Base-by-base conservation (phyloP, 148 eudicot species). In the Drosera capensis region DNA sequence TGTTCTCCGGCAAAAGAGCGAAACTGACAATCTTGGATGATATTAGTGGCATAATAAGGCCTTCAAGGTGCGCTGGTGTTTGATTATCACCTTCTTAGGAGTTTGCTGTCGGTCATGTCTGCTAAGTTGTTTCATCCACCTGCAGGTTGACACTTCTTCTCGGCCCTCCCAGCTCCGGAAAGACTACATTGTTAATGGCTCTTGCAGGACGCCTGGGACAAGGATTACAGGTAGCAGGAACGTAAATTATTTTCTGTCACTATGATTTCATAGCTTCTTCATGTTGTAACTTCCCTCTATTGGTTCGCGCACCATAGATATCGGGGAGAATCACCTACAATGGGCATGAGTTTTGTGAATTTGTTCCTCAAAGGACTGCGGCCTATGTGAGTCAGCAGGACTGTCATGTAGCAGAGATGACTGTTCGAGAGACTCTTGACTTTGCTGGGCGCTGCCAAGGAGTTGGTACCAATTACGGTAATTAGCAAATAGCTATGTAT, bases 141-240 rank as follows among this genome's bases (percentile, higher is more conserved):
- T 68, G 56, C 56, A 90, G 99, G 60, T 74, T 90, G 64, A 90
- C 95, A 28, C 68, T 90, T 66, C 75, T 90, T 41, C 64, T 90
- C 59, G 99, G 99, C 30, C 99, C 99, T 72, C 99, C 95, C 14
- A 77, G 95, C 57, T 85, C 88, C 20, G 99, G 99, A 57, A 90
- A 90, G 68, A 90, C 94, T 16, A 78, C 99, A 29, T 49, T 85
- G 51, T 52, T 90, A 25, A 50, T 85, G 58, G 95, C 99, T 51
- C 84, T 90, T 28, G 95, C 99, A 39, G 99, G 99, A 41, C 95
- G 82, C 34, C 77, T 85, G 59, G 75, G 74, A 49, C 70, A 63
- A 13, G 78, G 80, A 67, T 68, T 90, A 62, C 70, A 80, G 87
- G 97, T 90, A 80, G 39, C 13, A 42, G 52, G 46, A 22, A 55